Base-by-base conservation (phyloP, 176 grass and related monocot genomes). In the Themeda triandra region DNA sequence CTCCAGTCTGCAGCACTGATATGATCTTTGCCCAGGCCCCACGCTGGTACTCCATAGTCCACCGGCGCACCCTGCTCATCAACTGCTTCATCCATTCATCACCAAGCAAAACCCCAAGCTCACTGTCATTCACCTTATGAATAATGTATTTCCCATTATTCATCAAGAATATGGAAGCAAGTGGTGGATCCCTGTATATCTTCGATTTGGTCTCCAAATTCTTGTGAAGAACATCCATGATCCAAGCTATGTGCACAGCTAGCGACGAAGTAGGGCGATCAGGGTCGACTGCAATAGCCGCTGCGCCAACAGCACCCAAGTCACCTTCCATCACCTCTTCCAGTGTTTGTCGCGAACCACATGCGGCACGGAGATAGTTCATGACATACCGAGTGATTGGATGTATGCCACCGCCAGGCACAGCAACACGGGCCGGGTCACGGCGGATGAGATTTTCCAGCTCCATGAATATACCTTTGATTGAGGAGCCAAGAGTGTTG, bases 391-490 rank as follows among this genome's bases (percentile, higher is more conserved):
- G 89, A 65, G 93, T 96, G 84, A 99, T 99, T 33, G 96, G 96
- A 51, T 99, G 96, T 60, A 96, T 87, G 46, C 91, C 88, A 18
- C 96, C 96, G 46, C 91, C 96, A 8, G 93, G 96, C 13, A 94
- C 89, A 1, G 86, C 86, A 37, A 91, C 78, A 51, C 88, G 86
- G 30, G 94, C 96, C 6, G 93, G 96, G 33, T 99, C 96, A 33
- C 96, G 96, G 29, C 96, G 93, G 73, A 99, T 94, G 2, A 99
- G 89, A 87, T 99, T 99, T 59, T 99, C 96, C 17, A 99, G 64
- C 77, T 99, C 96, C 87, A 99, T 90, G 91, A 99, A 99, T 78
- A 99, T 96, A 9, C 93, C 96, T 63, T 92, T 89, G 86, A 99
- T 96, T 45, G 96, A 92, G 48, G 89, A 91, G 3, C 91, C 91